phyloP scores from a whole-genome alignment of 1,284 basidiomycete genomes.

The Peniophora sp. region DNA sequence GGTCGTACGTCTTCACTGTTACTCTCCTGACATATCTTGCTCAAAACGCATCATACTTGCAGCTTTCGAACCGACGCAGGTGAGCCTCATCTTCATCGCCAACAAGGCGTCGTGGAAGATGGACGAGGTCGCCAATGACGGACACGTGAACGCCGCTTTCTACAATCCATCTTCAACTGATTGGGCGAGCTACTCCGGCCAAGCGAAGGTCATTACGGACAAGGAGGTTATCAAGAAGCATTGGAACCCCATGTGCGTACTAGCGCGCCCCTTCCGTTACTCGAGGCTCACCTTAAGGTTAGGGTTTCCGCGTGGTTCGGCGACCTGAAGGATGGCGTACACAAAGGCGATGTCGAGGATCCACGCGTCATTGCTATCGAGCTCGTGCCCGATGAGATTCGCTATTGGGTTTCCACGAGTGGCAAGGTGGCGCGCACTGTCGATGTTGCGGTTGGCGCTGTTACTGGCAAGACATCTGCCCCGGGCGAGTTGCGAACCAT shows the following conservation, averaged over 20 bases:
- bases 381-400: conserved; percentile 75
- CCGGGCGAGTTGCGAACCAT: conserved; percentile 62
- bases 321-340: conserved; percentile 80
- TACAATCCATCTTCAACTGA: conserved; percentile 65
- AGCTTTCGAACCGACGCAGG: conserved; percentile 40
- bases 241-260: conserved; percentile 53
- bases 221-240: conserved; percentile 59
- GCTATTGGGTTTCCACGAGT: conserved; percentile 62
- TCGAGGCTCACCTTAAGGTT: too few relatives aligned
- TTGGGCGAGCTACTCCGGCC: conserved; percentile 83
- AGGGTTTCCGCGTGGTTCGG: conserved; percentile 80
- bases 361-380: conserved; percentile 79
- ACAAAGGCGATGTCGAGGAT: conserved; percentile 76
- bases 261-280: conserved; percentile 1
- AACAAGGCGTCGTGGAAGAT: conserved; percentile 75
- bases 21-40: not conserved
- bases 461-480: conserved; percentile 47
- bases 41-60: not conserved
- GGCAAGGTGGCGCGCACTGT: conserved; percentile 36
- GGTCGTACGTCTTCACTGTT: conserved; percentile 39
- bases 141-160: conserved; percentile 77
- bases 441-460: conserved; percentile 46
- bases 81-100: conserved; percentile 65
- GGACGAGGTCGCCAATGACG: conserved; percentile 69
- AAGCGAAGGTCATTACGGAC: conserved; percentile 61